Percentiles rank a stretch among this genome's conserved stretches.
Evolutionary conservation across 805 yeast genomes (phyloP).

Genomic region (Candida boleticola): DNA sequence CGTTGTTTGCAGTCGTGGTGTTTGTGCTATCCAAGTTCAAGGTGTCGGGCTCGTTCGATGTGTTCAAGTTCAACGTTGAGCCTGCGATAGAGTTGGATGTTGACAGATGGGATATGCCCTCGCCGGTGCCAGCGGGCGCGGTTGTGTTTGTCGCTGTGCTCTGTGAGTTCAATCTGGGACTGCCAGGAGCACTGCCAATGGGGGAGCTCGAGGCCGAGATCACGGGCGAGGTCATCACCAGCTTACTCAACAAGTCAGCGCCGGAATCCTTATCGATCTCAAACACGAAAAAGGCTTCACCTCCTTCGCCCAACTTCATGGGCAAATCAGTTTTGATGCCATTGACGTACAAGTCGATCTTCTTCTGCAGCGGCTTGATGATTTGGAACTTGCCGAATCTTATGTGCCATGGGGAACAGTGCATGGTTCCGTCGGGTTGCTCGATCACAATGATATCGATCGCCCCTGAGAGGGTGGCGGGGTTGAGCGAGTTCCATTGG

Average conservation of each 20-base stretch:
- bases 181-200: constrained; percentile 28
- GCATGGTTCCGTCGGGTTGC: constrained; percentile 74
- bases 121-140: constrained; percentile 5
- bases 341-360: constrained; percentile 85
- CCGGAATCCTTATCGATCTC: constrained; percentile 61
- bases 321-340: constrained; percentile 79
- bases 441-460: constrained; percentile 95
- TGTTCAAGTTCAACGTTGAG: constrained; percentile 11
- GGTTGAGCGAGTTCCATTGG: constrained; percentile 96
- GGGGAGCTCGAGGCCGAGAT: constrained; percentile 69
- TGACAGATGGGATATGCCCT: not conserved
- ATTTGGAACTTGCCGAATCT: constrained; percentile 93
- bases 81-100: constrained; percentile 1
- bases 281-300: constrained; percentile 96
- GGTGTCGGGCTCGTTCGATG: constrained; percentile 29
- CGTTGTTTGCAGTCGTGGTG: constrained; percentile 33
- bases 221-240: constrained; percentile 84
- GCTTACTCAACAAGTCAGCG: constrained; percentile 60
- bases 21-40: constrained; percentile 31
- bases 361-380: constrained; percentile 91
- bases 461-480: constrained; percentile 95
- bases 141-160: constrained; percentile 4
- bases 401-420: constrained; percentile 95
- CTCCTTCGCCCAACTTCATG: constrained; percentile 96
- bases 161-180: constrained; percentile 11